Percentiles rank a stretch among this genome's conserved stretches.
phyloP scores from a whole-genome alignment of 2,329 filamentous ascomycete genomes.

The Diplodia intermedia region DNA sequence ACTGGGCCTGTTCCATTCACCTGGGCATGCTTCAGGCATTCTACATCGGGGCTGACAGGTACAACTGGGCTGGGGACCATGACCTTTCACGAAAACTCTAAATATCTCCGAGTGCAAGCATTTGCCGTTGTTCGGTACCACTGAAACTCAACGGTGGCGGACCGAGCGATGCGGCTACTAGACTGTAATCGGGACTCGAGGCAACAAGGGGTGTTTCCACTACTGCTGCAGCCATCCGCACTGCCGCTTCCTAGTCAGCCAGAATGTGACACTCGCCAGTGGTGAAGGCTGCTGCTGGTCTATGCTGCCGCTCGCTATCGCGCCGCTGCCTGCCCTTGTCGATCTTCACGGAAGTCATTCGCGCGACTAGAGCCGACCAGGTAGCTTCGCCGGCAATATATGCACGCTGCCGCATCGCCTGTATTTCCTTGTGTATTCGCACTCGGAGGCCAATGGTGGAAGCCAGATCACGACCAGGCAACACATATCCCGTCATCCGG shows the following conservation, averaged over 20 bases:
- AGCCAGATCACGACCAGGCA: background rate
- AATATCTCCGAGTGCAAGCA: conserved; percentile 1
- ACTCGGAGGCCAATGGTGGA: background rate
- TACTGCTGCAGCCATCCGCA: conserved; percentile 4
- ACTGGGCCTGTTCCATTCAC: background rate
- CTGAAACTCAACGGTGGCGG: background rate
- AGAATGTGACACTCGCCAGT: background rate
- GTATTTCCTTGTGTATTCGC: background rate
- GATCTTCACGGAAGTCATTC: conserved; percentile 29
- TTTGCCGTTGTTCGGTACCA: background rate
- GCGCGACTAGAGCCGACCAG: conserved; percentile 1
- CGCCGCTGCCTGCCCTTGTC: background rate
- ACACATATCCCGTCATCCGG: background rate
- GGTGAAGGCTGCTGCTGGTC: background rate
- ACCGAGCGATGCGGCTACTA: conserved; percentile 6
- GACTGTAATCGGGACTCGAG: conserved; percentile 5
- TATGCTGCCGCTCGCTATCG: background rate
- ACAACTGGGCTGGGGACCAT: background rate
- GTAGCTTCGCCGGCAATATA: background rate
- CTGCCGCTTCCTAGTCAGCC: background rate
- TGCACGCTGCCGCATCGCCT: background rate
- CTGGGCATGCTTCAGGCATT: background rate
- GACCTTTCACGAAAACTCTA: conserved; percentile 19
- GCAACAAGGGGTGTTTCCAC: background rate
- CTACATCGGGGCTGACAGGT: conserved; percentile 4